These are phyloP conservation scores for Acrodontium crateriforme DNA, from an alignment of 2,329 filamentous ascomycete genomes.

Conservation along the genomic window DNA sequence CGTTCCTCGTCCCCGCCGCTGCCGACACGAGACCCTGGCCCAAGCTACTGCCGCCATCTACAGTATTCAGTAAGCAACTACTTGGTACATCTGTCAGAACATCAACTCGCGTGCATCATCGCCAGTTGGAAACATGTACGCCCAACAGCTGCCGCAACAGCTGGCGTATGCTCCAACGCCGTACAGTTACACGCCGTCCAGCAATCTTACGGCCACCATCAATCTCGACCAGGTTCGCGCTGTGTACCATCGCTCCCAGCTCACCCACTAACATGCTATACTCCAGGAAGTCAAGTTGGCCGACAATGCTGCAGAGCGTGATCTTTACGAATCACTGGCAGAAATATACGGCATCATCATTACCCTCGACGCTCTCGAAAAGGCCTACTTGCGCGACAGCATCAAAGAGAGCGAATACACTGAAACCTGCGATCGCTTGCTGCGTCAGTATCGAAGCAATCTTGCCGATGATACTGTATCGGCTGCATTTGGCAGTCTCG, in stretches of 20 bases:
- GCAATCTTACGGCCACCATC: conserved; percentile 71
- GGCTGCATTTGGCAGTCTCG: conserved; percentile 73
- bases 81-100: no score
- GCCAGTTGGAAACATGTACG: conserved; percentile 35
- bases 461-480: conserved; percentile 82
- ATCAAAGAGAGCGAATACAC: conserved; percentile 87
- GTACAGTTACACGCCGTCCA: conserved; percentile 81
- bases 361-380: conserved; percentile 88
- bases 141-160: conserved; percentile 38
- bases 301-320: conserved; percentile 72
- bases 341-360: conserved; percentile 97
- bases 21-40: no score
- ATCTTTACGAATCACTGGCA: conserved; percentile 88
- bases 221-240: conserved; percentile 71
- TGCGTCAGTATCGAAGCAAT: conserved; percentile 96
- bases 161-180: conserved; percentile 80
- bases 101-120: no score
- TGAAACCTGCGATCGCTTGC: conserved; percentile 81
- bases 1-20: no score
- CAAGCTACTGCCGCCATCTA: no score
- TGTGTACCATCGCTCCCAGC: background rate
- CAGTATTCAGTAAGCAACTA: no score
- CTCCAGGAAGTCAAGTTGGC: conserved; percentile 80
- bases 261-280: background rate
- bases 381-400: conserved; percentile 91